Conservation (phyloP, 192 early-diverging fungal species). For the Funneliformis mosseae region DNA sequence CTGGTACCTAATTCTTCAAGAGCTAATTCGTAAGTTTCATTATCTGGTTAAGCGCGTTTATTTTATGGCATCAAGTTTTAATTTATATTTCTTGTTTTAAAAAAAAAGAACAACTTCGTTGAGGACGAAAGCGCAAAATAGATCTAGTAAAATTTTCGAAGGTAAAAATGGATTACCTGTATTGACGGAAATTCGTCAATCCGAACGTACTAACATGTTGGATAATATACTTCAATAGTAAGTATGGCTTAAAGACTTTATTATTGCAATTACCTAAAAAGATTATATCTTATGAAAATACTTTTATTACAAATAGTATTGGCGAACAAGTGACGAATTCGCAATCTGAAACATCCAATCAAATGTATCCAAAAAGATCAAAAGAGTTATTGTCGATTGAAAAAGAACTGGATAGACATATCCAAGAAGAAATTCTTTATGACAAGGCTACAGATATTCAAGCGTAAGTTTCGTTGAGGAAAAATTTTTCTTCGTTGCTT, state of each 20-base stretch:
- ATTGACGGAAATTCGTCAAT: slow-evolving; percentile 42
- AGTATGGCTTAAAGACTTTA: slow-evolving; percentile 35
- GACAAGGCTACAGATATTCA: slow-evolving; percentile 43
- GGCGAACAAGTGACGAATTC: slow-evolving; percentile 62
- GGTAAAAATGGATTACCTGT: slow-evolving; percentile 36
- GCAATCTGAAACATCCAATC: slow-evolving; percentile 1
- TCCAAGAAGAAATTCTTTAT: slow-evolving; percentile 50
- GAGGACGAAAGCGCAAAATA: slow-evolving; percentile 12
- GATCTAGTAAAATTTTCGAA: slow-evolving; percentile 41
- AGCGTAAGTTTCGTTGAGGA: slow-evolving; percentile 23
- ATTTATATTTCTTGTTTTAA: neutral
- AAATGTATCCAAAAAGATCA: neutral
- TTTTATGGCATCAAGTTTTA: slow-evolving; percentile 8
- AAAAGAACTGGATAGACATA: slow-evolving; percentile 50
- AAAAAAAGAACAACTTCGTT: neutral
- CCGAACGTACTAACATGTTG: slow-evolving; percentile 56
- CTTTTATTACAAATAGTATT: slow-evolving; percentile 40
- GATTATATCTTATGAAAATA: neutral
- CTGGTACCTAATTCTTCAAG: neutral
- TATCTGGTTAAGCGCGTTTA: neutral
- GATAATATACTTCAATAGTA: slow-evolving; percentile 56
- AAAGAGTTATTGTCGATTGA: slow-evolving; percentile 32
- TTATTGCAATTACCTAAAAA: neutral
- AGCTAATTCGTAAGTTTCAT: slow-evolving; percentile 32
- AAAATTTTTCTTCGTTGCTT: neutral